phyloP scores from a whole-genome alignment of 257 asterid species.

The Solanum chaucha region DNA sequence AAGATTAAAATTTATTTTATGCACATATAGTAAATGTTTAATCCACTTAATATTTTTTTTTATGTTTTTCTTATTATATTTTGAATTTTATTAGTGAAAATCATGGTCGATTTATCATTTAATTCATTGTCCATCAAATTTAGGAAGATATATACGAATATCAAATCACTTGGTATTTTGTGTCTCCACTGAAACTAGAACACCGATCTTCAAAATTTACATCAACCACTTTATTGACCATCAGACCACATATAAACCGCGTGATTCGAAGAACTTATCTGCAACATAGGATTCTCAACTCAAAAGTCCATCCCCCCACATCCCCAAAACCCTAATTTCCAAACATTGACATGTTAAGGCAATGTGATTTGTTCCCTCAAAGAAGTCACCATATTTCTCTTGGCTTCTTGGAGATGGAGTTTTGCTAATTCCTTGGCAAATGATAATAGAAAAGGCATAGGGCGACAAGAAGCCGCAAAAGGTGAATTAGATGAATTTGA shows the following conservation, averaged over 20 bases:
- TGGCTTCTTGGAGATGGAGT: slow-evolving; percentile 48
- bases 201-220: not conserved
- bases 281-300: slow-evolving; percentile 35
- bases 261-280: not conserved
- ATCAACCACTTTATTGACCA: not conserved
- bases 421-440: slow-evolving; percentile 16
- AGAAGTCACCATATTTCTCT: slow-evolving; percentile 13
- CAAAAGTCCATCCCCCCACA: not conserved
- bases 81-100: not conserved
- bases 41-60: not conserved
- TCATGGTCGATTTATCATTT: not conserved
- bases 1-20: not conserved
- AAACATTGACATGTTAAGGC: not conserved
- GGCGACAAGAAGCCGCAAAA: not conserved
- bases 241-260: not conserved
- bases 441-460: not conserved
- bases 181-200: not conserved
- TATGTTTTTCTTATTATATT: not conserved
- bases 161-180: not conserved
- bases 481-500: slow-evolving; percentile 5
- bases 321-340: not conserved
- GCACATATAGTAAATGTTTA: not conserved
- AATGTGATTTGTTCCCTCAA: slow-evolving; percentile 22
- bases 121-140: not conserved
- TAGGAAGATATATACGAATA: not conserved